Percentiles rank a stretch among this genome's conserved stretches.
phyloP scores from a whole-genome alignment of 2,329 filamentous ascomycete species.

The Aspergillus fijiensis region DNA sequence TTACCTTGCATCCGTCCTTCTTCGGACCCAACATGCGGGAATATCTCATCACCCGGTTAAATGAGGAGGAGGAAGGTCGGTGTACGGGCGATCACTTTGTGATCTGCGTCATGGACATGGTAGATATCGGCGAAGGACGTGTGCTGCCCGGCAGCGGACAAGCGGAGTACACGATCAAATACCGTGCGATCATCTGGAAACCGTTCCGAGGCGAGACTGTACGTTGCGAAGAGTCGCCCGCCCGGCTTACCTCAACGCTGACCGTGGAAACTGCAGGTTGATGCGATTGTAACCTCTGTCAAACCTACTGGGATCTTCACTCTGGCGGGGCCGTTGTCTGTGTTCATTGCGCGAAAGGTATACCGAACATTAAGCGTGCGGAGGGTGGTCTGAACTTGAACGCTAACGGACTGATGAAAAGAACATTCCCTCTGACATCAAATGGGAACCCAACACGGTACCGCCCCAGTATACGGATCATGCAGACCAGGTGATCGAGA shows the following conservation, averaged over 20 bases:
- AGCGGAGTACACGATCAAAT: slow-evolving; percentile 91
- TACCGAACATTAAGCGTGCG: slow-evolving; percentile 34
- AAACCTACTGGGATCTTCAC: slow-evolving; percentile 82
- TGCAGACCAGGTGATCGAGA: slow-evolving; percentile 89
- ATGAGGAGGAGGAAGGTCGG: slow-evolving; percentile 91
- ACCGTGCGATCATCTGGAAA: slow-evolving; percentile 94
- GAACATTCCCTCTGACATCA: slow-evolving; percentile 81
- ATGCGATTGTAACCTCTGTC: slow-evolving; percentile 88
- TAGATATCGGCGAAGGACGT: slow-evolving; percentile 89
- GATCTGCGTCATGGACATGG: slow-evolving; percentile 95
- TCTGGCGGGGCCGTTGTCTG: slow-evolving; percentile 49
- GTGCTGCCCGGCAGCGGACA: slow-evolving; percentile 89
- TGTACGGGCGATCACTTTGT: slow-evolving; percentile 97
- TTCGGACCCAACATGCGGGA: slow-evolving; percentile 93
- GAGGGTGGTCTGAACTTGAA: neutral
- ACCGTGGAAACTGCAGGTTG: slow-evolving; percentile 62
- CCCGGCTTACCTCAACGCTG: slow-evolving; percentile 23
- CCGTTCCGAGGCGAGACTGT: slow-evolving; percentile 98
- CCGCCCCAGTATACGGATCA: slow-evolving; percentile 97
- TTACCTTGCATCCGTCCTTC: slow-evolving; percentile 94
- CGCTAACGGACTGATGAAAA: slow-evolving; percentile 22
- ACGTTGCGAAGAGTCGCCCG: slow-evolving; percentile 42
- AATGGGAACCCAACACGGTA: slow-evolving; percentile 91
- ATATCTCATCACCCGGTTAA: slow-evolving; percentile 82
- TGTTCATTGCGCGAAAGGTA: slow-evolving; percentile 67